Conservation (phyloP, 192 early-diverging fungal genomes). For the Podila clonocystis region DNA sequence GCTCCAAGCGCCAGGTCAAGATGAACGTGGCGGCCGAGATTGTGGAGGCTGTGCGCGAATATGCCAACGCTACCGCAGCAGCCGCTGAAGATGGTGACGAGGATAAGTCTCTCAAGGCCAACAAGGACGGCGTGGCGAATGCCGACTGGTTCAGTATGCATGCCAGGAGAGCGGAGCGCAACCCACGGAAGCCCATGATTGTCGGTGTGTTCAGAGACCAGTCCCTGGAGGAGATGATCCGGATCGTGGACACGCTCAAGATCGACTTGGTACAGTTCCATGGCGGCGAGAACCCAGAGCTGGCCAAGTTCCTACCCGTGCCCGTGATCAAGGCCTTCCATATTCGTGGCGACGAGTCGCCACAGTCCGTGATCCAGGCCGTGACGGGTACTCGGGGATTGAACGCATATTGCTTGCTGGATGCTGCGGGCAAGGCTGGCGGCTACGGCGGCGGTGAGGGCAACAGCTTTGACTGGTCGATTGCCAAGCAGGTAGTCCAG, state of each 20-base stretch:
- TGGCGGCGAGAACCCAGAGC: conserved; percentile 74
- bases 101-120: not conserved
- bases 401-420: conserved; percentile 66
- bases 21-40: conserved; percentile 74
- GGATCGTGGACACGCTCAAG: conserved; percentile 66
- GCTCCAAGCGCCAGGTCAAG: conserved; percentile 81
- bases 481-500: conserved; percentile 64
- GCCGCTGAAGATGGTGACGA: not conserved
- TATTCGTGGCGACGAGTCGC: conserved; percentile 64
- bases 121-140: conserved; percentile 17
- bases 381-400: conserved; percentile 50
- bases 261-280: conserved; percentile 97
- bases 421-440: conserved; percentile 68
- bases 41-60: conserved; percentile 69
- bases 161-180: conserved; percentile 48
- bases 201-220: conserved; percentile 97
- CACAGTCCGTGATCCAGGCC: conserved; percentile 58
- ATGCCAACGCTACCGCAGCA: conserved; percentile 33
- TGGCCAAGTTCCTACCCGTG: conserved; percentile 77
- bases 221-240: conserved; percentile 76
- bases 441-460: conserved; percentile 83
- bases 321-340: conserved; percentile 94
- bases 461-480: conserved; percentile 85
- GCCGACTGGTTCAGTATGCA: conserved; percentile 64
- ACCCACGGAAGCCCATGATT: conserved; percentile 75